Conservation (phyloP, 2,329 filamentous ascomycete genomes). For the Penicillium janthinellum region DNA sequence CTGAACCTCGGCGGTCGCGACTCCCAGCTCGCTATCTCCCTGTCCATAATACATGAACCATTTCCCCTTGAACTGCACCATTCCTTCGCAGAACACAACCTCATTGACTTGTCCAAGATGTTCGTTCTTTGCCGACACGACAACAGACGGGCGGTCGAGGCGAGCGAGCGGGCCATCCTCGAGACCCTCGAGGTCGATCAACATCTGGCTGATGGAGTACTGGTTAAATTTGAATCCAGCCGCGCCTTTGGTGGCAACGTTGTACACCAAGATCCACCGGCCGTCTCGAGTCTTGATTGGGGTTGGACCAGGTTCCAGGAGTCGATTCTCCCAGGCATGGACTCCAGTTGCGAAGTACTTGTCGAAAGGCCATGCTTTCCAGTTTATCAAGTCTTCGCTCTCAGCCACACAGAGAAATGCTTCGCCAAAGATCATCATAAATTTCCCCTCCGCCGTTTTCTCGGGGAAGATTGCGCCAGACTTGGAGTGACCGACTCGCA, state of each 20-base stretch:
- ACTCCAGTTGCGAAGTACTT: neutral
- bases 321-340: constrained; percentile 33
- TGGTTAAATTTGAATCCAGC: neutral
- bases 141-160: neutral
- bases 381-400: neutral
- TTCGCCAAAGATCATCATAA: neutral
- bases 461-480: constrained; percentile 24
- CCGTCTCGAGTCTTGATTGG: constrained; percentile 39
- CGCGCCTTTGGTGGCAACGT: constrained; percentile 13
- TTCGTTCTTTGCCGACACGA: neutral
- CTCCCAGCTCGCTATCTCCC: constrained; percentile 1
- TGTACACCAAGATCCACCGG: constrained; percentile 36
- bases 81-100: neutral
- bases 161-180: neutral
- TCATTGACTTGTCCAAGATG: neutral
- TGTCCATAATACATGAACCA: neutral
- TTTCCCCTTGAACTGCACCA: neutral
- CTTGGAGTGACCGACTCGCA: constrained; percentile 38
- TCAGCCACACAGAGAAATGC: neutral
- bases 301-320: constrained; percentile 37
- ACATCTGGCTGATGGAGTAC: neutral
- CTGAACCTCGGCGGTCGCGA: constrained; percentile 1
- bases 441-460: constrained; percentile 19
- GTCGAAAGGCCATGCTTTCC: neutral
- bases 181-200: neutral